Evolutionary conservation across 1,284 basidiomycete species (phyloP).

Genomic region (Pascua guehoae): DNA sequence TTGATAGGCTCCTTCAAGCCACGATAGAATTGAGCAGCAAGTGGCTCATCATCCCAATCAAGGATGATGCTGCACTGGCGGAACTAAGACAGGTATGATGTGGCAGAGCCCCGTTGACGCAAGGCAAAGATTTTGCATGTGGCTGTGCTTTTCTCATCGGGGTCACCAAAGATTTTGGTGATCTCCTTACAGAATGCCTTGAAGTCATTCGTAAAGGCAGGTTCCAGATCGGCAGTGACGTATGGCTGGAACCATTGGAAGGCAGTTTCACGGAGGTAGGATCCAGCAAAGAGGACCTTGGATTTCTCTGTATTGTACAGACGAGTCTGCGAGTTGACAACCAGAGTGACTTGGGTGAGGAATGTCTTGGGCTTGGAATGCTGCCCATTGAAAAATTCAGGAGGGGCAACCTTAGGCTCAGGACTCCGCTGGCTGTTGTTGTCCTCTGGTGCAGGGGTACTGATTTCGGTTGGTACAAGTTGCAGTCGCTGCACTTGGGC

Average conservation of each 20-base stretch:
- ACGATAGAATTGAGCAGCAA: conserved; percentile 17
- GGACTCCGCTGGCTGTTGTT: too few species aligned
- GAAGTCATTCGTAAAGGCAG: conserved; percentile 6
- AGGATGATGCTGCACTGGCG: conserved; percentile 1
- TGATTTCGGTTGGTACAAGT: too few species aligned
- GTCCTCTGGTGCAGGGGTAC: too few species aligned
- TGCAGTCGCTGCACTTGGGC: too few species aligned
- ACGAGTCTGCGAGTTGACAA: conserved; percentile 7
- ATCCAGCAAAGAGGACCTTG: conserved; percentile 20
- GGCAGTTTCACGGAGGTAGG: conserved; percentile 19
- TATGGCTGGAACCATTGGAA: conserved; percentile 20
- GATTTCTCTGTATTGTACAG: conserved; percentile 12
- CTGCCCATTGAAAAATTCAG: conserved; percentile 14
- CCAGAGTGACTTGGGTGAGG: conserved; percentile 1
- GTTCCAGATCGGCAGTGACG: neutral
- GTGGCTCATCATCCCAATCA: conserved; percentile 18
- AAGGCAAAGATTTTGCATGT: conserved; percentile 9
- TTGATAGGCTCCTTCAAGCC: conserved; percentile 19
- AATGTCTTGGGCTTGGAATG: conserved; percentile 2
- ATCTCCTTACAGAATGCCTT: conserved; percentile 11
- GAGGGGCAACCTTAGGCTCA: conserved; percentile 14
- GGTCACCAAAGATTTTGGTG: conserved; percentile 11
- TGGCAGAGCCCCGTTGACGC: conserved; percentile 14
- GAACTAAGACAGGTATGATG: conserved; percentile 17
- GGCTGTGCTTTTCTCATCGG: conserved; percentile 14